Base-by-base conservation (phyloP, 2,329 filamentous ascomycete species). In the Fusarium protoensiforme region DNA sequence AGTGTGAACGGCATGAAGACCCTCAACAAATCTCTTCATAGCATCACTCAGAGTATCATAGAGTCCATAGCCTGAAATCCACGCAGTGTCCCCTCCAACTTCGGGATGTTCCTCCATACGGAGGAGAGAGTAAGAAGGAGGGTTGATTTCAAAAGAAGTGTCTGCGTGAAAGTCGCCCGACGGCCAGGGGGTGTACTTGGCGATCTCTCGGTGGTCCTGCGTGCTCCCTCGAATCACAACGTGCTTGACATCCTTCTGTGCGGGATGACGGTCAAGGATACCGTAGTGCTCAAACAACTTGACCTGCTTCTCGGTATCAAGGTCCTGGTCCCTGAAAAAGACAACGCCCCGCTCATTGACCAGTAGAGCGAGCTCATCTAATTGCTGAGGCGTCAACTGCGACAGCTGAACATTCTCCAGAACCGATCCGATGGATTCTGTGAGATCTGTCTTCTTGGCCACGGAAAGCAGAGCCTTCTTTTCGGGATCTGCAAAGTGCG, bases 121-220 rank as follows among this genome's bases (percentile, higher is more conserved):
- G 13, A 88, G 78, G n/a, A 88, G 72, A 1, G 85, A 87, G 68
- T 87, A 88, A 2, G 83, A 85, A 0, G 86, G 86, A 3, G 86
- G 85, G 67, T 88, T 87, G 67, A 87, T 81, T 74, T 88, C 86
- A 68, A 87, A 87, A 0, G 83, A 85, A 2, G 85, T 87, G 73
- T 88, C 86, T 31, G 86, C 84, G 65, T 87, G 86, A 67, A 84
- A 87, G 54, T 87, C 86, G 5, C 66, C 64, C 9, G 67, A 67
- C 0, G 68, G 68, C 71, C 68, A 73, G 2, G 62, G 68, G 1
- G 86, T 87, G 74, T 87, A 87, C 29, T 81, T 84, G 2, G 80
- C 70, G 2, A 85, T 76, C 65, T 84, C 82, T 11, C 86, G 84
- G 71, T 86, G 83, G 69, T 87, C 84, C 29, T 84, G 82, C 2